A percentile compares a stretch with the other conserved stretches of the same genome.
These are phyloP conservation scores for Wickerhamomyces sp. DNA, from an alignment of 1,139 yeast species.

Conservation along the genomic window DNA sequence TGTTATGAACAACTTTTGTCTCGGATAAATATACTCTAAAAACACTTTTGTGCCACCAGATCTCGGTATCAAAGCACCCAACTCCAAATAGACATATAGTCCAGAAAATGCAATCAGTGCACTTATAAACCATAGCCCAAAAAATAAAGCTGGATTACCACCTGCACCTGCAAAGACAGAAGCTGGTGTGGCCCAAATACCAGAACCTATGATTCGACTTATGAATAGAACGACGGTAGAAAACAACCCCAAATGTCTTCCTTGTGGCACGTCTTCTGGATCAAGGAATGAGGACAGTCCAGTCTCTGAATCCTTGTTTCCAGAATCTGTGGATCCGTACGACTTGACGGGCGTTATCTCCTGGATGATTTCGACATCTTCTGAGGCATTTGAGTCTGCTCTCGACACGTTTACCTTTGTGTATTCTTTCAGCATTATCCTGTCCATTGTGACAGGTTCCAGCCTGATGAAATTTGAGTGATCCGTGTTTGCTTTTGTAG, in stretches of 20 bases:
- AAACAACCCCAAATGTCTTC: slow-evolving; percentile 65
- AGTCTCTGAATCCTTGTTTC: not conserved
- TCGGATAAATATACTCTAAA: slow-evolving; percentile 57
- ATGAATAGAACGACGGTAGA: slow-evolving; percentile 61
- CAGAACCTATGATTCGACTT: slow-evolving; percentile 71
- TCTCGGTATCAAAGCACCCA: slow-evolving; percentile 65
- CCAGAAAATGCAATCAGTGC: slow-evolving; percentile 63
- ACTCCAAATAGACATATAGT: slow-evolving; percentile 56
- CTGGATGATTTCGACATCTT: not conserved
- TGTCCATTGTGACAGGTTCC: too few species aligned
- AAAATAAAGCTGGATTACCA: slow-evolving; percentile 55
- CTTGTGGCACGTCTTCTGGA: slow-evolving; percentile 59
- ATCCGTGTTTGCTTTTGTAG: too few species aligned
- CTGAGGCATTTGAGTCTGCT: not conserved
- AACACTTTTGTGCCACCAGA: slow-evolving; percentile 75
- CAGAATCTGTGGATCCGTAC: not conserved
- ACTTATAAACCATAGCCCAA: slow-evolving; percentile 57
- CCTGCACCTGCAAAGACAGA: slow-evolving; percentile 65
- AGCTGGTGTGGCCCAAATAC: slow-evolving; percentile 69
- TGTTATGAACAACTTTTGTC: slow-evolving; percentile 54
- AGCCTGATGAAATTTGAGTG: too few species aligned
- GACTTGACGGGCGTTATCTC: not conserved
- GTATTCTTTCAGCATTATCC: not conserved
- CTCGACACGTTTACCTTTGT: not conserved
- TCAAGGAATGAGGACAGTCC: slow-evolving; percentile 5